A percentile compares a stretch with the other conserved stretches of the same genome.
Conservation (phyloP, 768 basidiomycete genomes). For the Termitomyces sp. region DNA sequence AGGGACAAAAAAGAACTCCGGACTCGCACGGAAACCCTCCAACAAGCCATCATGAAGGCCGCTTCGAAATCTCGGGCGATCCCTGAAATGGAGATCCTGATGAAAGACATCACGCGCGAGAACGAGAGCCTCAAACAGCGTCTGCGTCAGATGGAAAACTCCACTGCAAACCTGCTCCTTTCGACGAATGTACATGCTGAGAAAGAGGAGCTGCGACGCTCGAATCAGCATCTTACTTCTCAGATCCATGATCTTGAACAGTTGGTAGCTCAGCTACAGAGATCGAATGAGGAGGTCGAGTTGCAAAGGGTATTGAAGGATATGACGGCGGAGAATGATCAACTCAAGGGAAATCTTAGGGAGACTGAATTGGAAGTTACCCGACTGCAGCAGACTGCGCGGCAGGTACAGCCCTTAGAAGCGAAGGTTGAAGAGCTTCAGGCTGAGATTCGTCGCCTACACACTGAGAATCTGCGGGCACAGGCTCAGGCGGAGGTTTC, state of each 20-base stretch:
- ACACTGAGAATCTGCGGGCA: constrained; percentile 4
- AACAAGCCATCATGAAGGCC: constrained; percentile 22
- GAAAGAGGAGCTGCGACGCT: constrained; percentile 25
- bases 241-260: constrained; percentile 27
- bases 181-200: constrained; percentile 22
- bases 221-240: constrained; percentile 25
- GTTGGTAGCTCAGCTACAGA: constrained; percentile 24
- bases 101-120: constrained; percentile 33
- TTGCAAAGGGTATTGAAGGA: constrained; percentile 20
- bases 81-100: constrained; percentile 28
- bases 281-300: constrained; percentile 20
- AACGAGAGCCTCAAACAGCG: constrained; percentile 31
- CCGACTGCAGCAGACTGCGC: constrained; percentile 4
- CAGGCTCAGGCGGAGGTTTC: constrained; percentile 5
- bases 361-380: constrained; percentile 14
- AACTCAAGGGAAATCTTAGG: constrained; percentile 25
- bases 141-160: constrained; percentile 28
- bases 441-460: constrained; percentile 10
- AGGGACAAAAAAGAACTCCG: constrained; percentile 24
- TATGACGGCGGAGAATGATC: constrained; percentile 28
- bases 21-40: constrained; percentile 25
- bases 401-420: constrained; percentile 4
- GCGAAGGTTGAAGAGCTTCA: constrained; percentile 9
- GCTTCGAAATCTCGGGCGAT: constrained; percentile 16
- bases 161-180: constrained; percentile 29